Base-by-base conservation (phyloP, 495 filamentous ascomycete species). In the Neurospora pannonica region DNA sequence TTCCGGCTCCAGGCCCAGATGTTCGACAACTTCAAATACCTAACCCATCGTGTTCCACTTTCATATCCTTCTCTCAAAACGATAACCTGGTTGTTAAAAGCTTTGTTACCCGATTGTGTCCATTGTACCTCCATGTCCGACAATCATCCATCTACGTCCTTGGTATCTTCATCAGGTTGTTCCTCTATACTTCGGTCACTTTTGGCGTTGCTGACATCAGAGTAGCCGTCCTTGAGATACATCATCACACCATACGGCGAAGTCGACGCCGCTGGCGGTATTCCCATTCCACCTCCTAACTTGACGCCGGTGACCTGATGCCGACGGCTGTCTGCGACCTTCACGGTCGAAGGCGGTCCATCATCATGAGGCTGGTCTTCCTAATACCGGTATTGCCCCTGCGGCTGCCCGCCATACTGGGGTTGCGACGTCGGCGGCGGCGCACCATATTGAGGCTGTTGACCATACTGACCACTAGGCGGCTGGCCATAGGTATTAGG, bases 371-470 rank as follows among this genome's bases (percentile, higher is more conserved):
- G 46, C 31, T 54, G 36, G 13, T 11, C 38, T 17, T 21, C 62
- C 11, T 75, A 72, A 11, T 72, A 60, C 17, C 71, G 46, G 13
- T 72, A 72, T 7, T 34, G 34, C 13, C 73, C 38, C 69, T 76
- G 76, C 17, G 60, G 62, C 17, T 74, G 74, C 13, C 34, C 71
- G 70, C 67, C 71, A 69, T 71, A 54, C 21, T 54, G 48, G 1
- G 48, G 21, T 3, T 24, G 48, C 40, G 40, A 43, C 40, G 40
- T 10, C 43, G 36, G 54, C 38, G 60, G 40, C 39, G 75, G 74
- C 73, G 74, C 75, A 28, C 74, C 75, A 67, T 80, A 81, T n/a
- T 73, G 75, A 15, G 77, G 75, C 38, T 76, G 77, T 38, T 75
- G 72, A 3, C 54, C 54, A 38, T 77, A 75, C 46, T 73, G 71